Evolutionary conservation across 2,329 filamentous ascomycete species (phyloP).

Genomic region (Botryosphaeria dothidea): DNA sequence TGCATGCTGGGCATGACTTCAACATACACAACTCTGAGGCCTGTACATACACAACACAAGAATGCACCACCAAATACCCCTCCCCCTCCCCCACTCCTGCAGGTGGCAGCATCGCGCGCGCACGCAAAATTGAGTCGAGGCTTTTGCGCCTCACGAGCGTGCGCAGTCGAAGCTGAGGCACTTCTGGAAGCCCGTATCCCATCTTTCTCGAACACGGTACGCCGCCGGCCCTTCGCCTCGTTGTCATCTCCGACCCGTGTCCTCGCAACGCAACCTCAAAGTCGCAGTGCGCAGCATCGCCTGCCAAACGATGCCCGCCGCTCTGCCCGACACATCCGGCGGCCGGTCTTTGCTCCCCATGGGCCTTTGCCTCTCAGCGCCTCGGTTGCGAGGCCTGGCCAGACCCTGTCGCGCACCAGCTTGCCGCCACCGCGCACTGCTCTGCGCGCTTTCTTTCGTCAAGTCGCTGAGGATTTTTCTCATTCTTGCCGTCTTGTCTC

Average conservation of each 20-base stretch:
- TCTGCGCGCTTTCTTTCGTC: background rate
- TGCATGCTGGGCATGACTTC: conserved; percentile 35
- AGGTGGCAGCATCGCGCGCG: conserved; percentile 5
- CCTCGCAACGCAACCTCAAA: conserved; percentile 5
- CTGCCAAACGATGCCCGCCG: conserved; percentile 3
- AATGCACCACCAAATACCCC: background rate
- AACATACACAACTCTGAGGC: conserved; percentile 37
- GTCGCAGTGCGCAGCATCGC: conserved; percentile 9
- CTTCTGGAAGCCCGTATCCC: conserved; percentile 14
- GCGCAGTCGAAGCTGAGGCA: conserved; percentile 3
- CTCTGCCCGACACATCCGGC: conserved; percentile 1
- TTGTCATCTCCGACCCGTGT: conserved; percentile 14
- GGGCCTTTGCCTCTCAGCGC: background rate
- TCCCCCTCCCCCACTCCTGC: conserved; percentile 14
- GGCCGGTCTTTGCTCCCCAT: background rate
- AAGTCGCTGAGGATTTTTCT: background rate
- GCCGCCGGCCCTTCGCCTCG: conserved; percentile 12
- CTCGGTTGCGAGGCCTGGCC: conserved; percentile 6
- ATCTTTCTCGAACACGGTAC: conserved; percentile 11
- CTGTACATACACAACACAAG: conserved; percentile 17
- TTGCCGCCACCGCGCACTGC: background rate
- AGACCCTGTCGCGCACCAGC: conserved; percentile 6
- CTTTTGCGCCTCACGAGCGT: conserved; percentile 1
- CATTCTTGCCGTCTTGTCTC: conserved; percentile 2
- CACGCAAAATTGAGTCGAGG: conserved; percentile 1